Evolutionary conservation across 1,284 basidiomycete genomes (phyloP), one percentile per base, ranked within the genome.

Genomic region (Malassezia japonica): DNA sequence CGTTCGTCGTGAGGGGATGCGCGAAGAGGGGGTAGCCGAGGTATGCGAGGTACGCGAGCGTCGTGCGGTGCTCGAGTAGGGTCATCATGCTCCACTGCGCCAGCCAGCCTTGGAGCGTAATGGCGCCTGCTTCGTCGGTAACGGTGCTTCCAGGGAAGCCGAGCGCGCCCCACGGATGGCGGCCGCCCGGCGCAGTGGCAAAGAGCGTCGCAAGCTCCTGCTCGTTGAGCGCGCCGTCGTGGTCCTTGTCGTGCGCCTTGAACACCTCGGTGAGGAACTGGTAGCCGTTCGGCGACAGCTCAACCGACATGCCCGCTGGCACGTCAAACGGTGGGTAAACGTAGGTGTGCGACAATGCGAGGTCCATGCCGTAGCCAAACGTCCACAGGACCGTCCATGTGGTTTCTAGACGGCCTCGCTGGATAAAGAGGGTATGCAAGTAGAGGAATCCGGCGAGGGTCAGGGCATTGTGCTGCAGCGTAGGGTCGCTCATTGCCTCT

Each of bases 81-180:
- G 92, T 98, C 1, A 90, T 94, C 91, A 96, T 95, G 71, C 87
- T 94, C 92, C 92, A 98, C 72, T 96, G 91, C 21, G 92, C 92
- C 15, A 98, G 77, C 92, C 92, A 98, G 6, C 89, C 89, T 75
- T 96, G 92, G 42, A 98, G 75, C 15, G 92, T 96, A 13, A 96
- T 87, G 9, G 86, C 82, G 8, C 88, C 90, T 35, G 82, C 78
- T 67, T 92, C 90, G 65, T 91, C 86, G 10, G 88, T 85, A 42
- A 91, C 80, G 2, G 89, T 92, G 1, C 84, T 91, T 64, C 89
- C 85, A 10, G 70, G 70, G 54, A 72, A 72, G 39, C 60, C 58
- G n/a, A n/a, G n/a, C 18, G 59, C 60, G 13, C 60, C 55, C 67
- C 67, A 72, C 15, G 70, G 70, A 43, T 72, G 64, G 23, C 54